Base-by-base conservation (phyloP, 164 flowering plant species). In the Amborella trichopoda region DNA sequence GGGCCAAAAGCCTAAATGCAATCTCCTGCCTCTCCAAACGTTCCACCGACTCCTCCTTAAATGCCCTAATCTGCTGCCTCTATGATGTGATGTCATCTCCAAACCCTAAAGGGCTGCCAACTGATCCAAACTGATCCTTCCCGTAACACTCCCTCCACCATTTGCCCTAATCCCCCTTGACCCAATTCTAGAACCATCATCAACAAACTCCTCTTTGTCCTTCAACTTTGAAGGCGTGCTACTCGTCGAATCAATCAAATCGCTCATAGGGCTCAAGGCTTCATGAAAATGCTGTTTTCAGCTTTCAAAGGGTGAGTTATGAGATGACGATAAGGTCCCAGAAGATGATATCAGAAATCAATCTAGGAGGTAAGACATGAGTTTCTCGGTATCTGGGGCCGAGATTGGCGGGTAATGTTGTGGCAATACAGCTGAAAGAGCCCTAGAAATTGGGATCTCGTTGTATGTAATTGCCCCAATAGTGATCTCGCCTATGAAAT, bases 11-110 rank as follows among this genome's bases (percentile, higher is more conserved):
- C 52, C 79, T 80, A 46, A 70, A 76, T 0, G 80, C 75, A 49
- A 80, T 68, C 50, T 74, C 88, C 46, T 80, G 90, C 65, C 64
- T 81, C 68, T 87, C 96, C 69, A 91, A 62, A 34, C 66, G 67
- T 54, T 87, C 90, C 25, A 87, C 47, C 4, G 81, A 50, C 67
- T 87, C 99, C 36, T 75, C 93, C 65, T 87, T 95, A 33, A 86
- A 83, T 0, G 55, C 59, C 13, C 77, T 62, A 40, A 80, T 70
- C 26, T 63, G 71, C 45, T 67, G 81, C 64, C 61, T 72, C 34
- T 52, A 28, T 50, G 23, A 26, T 3, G 50, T 60, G 34, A 24
- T 33, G 18, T 59, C 74, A 50, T 66, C 78, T 47, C 23, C 65
- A 14, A 19, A 16, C 20, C 70, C 76, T 18, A 46, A 27, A 52